Evolutionary conservation across 2,329 filamentous ascomycete genomes (phyloP).

Genomic region (Scleromitrula shiraiana): DNA sequence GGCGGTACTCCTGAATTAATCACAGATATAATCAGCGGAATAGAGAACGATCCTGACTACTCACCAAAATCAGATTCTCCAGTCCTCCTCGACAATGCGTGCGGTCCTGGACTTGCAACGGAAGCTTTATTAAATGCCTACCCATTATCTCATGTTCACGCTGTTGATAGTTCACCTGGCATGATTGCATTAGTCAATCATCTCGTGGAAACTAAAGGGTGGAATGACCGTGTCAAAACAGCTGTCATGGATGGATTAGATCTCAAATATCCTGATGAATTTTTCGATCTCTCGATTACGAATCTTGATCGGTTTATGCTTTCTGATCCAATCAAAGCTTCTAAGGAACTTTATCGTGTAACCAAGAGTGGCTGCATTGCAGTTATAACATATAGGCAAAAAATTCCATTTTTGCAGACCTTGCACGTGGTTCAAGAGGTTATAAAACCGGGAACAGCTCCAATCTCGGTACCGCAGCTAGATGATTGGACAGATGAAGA

Average conservation of each 20-base stretch:
- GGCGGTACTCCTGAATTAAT: too few relatives aligned
- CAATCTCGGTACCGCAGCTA: background rate
- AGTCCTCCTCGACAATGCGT: background rate
- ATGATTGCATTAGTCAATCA: background rate
- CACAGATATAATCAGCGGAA: too few relatives aligned
- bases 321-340: slow-evolving; percentile 49
- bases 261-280: background rate
- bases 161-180: background rate
- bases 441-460: background rate
- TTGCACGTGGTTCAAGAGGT: background rate
- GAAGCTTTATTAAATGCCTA: background rate
- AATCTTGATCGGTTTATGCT: slow-evolving; percentile 4
- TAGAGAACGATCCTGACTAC: too few relatives aligned
- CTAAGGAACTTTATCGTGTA: slow-evolving; percentile 75
- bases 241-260: background rate
- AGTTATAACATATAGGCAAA: background rate
- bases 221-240: background rate
- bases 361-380: slow-evolving; percentile 78
- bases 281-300: background rate
- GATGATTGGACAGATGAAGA: background rate
- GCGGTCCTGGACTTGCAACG: background rate
- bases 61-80: background rate
- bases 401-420: background rate
- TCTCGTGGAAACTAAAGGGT: background rate
- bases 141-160: background rate